Evolutionary conservation across 352 stramenopile genomes (phyloP).

Genomic region (Ochromonadaceae sp.): DNA sequence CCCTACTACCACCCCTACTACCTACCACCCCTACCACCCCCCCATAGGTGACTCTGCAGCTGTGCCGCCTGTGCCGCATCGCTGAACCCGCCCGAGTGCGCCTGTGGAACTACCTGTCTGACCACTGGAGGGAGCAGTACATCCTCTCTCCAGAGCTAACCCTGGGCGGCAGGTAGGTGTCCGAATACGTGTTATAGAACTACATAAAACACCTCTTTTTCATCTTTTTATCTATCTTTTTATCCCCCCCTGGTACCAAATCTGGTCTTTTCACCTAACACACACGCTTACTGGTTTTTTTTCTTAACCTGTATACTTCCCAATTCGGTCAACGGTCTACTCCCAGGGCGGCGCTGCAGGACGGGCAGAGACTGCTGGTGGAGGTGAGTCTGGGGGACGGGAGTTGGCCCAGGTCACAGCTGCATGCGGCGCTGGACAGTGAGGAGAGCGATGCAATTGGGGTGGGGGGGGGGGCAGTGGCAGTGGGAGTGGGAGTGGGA

Average conservation of each 20-base stretch:
- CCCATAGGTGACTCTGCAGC: neutral
- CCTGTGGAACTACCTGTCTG: conserved; percentile 32
- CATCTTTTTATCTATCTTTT: too few species aligned
- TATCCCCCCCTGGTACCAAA: too few species aligned
- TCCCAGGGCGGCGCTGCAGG: conserved; percentile 15
- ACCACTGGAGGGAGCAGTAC: conserved; percentile 25
- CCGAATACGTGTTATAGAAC: too few species aligned
- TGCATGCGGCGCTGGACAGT: conserved; percentile 25
- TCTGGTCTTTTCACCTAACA: too few species aligned
- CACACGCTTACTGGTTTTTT: too few species aligned
- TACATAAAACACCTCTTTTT: too few species aligned
- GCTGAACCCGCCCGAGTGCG: conserved; percentile 15
- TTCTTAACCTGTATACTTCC: too few species aligned
- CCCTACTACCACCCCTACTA: conserved; percentile 91
- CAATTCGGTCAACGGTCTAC: too few species aligned
- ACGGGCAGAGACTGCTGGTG: conserved; percentile 27
- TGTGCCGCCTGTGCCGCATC: conserved; percentile 17
- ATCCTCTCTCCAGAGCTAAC: conserved; percentile 22
- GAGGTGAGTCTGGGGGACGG: conserved; percentile 24
- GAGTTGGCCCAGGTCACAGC: conserved; percentile 25
- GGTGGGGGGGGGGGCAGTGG: conserved; percentile 16
- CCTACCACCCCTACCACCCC: too few species aligned
- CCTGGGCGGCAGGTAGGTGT: conserved; percentile 1
- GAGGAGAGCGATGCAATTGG: conserved; percentile 35
- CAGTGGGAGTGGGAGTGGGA: too few species aligned